Base-by-base conservation (phyloP, 1,139 yeast species). In the Blastobotrys serpentis region DNA sequence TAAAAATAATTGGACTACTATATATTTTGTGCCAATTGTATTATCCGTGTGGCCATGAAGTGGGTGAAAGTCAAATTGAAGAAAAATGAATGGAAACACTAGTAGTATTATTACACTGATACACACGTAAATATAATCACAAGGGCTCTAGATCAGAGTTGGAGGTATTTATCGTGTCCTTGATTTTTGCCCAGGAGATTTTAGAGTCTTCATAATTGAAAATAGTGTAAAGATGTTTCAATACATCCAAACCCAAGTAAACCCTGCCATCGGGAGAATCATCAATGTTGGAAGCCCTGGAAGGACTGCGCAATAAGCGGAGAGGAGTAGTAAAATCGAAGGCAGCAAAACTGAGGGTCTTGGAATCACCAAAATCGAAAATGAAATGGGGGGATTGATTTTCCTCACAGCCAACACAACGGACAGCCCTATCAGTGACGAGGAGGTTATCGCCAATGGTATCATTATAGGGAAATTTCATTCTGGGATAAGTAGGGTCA, bases 201-300 rank as follows among this genome's bases (percentile, higher is more conserved):
- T 18, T 18, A n/a, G 22, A 19, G 14, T 36, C 40, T 18, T 36
- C 40, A 36, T 36, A 19, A 25, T 36, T 25, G n/a, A 36, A 36
- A 5, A 36, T 25, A 18, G 40, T 36, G 14, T 36, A 36, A 14
- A 36, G 25, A 10, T 19, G 5, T 6, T 19, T 36, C 25, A 36
- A 17, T 4, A 19, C 40, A 19, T 36, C 25, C 19, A 19, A 13
- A 13, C 40, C 40, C 18, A 36, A 36, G 40, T 36, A 36, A 7
- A 36, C 22, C 6, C 16, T 36, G 13, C 22, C 40, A n/a, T 36
- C 40, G 6, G 40, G 14, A 19, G 40, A 36, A 11, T 36, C 25
- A 13, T 36, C 22, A 19, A 29, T 11, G 7, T 29, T 4, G 32
- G 14, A 4, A 10, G n/a, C 4, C 32, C 32, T 6, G n/a, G 13